Evolutionary conservation across 2,329 filamentous ascomycete genomes (phyloP), one percentile per base, ranked within the genome.

Genomic region (Diaporthe ilicicola): DNA sequence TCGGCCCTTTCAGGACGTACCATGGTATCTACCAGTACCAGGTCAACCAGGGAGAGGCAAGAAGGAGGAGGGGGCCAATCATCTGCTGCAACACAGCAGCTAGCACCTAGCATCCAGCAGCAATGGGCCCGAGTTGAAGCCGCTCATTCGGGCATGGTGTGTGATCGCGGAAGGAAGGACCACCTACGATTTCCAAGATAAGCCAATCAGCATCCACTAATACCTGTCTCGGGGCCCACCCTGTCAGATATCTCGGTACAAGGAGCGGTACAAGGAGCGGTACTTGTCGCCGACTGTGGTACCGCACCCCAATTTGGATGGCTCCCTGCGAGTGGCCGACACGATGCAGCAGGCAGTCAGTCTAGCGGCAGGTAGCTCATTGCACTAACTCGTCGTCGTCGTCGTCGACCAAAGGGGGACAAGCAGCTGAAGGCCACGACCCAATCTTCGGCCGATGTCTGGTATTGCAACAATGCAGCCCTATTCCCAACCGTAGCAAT

Each of bases 401-500:
- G 19, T 12, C 44, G 42, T 48, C 29, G n/a, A 34, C 59, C 22
- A 34, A 62, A 19, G 27, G n/a, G 15, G 15, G 42, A 42, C 39
- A 46, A n/a, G 59, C 59, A 62, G 59, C 12, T 24, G 19, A 48
- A 34, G 39, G 6, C 19, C 37, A 17, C 9, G 42, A 50, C 29
- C 59, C 44, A 27, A 64, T 64, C 44, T 64, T 64, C 59, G 59
- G 17, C 59, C 59, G 59, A 68, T 56, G 55, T 68, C 24, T 59
- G 44, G 39, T 42, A 73, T 67, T 71, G 71, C 69, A 71, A 73
- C 69, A 62, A 73, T 73, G 71, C 71, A 73, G 71, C 71, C 71
- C 71, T 73, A 73, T 73, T 50, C 34, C 64, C 50, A 54, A 69
- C 44, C 42, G 27, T 50, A 17, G 15, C 29, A 68, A 39, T 68